Base-by-base conservation (phyloP, 1,284 basidiomycete species). In the Trametes polyzona region DNA sequence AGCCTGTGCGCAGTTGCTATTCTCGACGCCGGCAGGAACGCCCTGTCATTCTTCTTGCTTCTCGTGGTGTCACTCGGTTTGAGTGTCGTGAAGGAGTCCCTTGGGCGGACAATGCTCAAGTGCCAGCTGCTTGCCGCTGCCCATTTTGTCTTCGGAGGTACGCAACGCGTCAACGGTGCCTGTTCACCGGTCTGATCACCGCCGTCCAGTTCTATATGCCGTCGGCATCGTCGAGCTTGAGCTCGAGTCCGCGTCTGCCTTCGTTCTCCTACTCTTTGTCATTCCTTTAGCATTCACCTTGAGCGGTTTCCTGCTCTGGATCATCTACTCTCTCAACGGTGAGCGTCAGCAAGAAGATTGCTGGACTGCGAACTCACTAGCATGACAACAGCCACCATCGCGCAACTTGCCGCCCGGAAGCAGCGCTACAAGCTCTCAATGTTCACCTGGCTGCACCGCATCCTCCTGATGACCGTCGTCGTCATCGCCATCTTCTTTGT, bases 91-190 rank as follows among this genome's bases (percentile, higher is more conserved):
- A 79, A 86, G 42, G 92, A 93, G 62, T 87, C 86, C 2, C 78
- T 96, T 7, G 94, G 92, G 0, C 77, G 79, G 17, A 86, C 85
- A 1, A 95, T 96, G 92, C 68, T 87, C 30, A 88, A 80, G 65
- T 93, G 92, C 57, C 86, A 92, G 63, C 69, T 88, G 27, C 77
- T 96, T 42, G 90, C 92, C 10, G 83, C 78, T 1, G 84, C 87
- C 35, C 96, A 99, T 73, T 98, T 98, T 67, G 69, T 97, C 53
- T 99, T 98, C 69, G 96, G 96, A 71, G 92, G 92, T 97, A 74
- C 59, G 65, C 75, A 3, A 1, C 3, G n/a, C 16, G 3, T 14
- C 63, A 41, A 11, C 5, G 21, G 29, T 4, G 14, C 17, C 8
- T 27, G 11, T 7, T 4, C 0, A n/a, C 14, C 16, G 1, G 14